Percentiles rank a stretch among this genome's conserved stretches.
Evolutionary conservation across 192 early-diverging fungal genomes (phyloP).

Genomic region (Coemansia sp.): DNA sequence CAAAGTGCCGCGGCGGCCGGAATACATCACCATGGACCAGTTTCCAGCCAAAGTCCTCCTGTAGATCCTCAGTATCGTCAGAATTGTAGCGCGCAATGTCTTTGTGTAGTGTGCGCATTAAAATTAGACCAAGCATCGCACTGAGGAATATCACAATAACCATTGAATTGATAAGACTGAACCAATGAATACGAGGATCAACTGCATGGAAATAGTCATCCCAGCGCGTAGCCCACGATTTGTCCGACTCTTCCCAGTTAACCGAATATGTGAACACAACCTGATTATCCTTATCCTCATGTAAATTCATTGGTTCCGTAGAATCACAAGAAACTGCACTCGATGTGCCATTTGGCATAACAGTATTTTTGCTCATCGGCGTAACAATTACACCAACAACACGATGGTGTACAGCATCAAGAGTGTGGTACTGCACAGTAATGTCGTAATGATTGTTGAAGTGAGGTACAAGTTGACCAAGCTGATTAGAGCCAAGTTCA

Average conservation of each 20-base stretch:
- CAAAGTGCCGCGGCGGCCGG: constrained; percentile 74
- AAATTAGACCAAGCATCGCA: constrained; percentile 87
- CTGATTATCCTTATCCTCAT: constrained; percentile 46
- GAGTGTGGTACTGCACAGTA: constrained; percentile 75
- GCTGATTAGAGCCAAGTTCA: constrained; percentile 61
- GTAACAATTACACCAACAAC: constrained; percentile 85
- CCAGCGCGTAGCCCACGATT: constrained; percentile 82
- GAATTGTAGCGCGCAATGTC: constrained; percentile 92
- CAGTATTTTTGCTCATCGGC: constrained; percentile 63
- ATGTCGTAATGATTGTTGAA: constrained; percentile 92
- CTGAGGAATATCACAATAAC: constrained; percentile 90
- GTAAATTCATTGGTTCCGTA: constrained; percentile 46
- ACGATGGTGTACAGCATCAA: constrained; percentile 63
- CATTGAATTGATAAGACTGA: constrained; percentile 89
- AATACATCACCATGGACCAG: constrained; percentile 98
- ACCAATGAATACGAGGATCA: constrained; percentile 95
- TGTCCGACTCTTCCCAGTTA: constrained; percentile 60
- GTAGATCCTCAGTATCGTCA: constrained; percentile 66
- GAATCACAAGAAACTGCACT: constrained; percentile 33
- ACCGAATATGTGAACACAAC: constrained; percentile 69
- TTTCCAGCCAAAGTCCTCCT: constrained; percentile 98
- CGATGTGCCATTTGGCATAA: constrained; percentile 22
- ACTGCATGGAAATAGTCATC: constrained; percentile 80
- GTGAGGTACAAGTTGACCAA: constrained; percentile 39
- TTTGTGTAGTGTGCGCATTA: constrained; percentile 83